These are phyloP conservation scores for Casaregolazyma suthepensis DNA, from an alignment of 1,139 yeast species.

Conservation along the genomic window DNA sequence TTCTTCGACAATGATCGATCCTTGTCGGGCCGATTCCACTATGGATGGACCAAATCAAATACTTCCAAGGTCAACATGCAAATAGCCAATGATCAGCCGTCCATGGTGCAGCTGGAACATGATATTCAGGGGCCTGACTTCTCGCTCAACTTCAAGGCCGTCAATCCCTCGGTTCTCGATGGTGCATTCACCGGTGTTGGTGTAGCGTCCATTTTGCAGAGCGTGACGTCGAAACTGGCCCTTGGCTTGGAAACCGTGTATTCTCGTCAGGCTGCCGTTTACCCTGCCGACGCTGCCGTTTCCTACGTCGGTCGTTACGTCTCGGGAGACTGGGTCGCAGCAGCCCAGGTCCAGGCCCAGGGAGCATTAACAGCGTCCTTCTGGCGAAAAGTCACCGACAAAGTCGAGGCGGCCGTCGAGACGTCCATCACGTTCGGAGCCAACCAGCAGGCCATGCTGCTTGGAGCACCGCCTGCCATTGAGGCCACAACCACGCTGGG, in stretches of 20 bases:
- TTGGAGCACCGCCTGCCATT: slow-evolving; percentile 75
- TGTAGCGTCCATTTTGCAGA: slow-evolving; percentile 85
- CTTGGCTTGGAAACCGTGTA: slow-evolving; percentile 92
- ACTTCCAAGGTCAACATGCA: slow-evolving; percentile 85
- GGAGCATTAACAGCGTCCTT: slow-evolving; percentile 85
- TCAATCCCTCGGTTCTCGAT: slow-evolving; percentile 76
- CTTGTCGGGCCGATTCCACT: slow-evolving; percentile 83
- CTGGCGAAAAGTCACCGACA: slow-evolving; percentile 89
- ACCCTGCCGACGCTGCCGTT: slow-evolving; percentile 90
- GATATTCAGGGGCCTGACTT: slow-evolving; percentile 88
- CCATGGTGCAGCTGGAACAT: slow-evolving; percentile 95
- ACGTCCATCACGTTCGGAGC: slow-evolving; percentile 77
- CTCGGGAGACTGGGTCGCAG: slow-evolving; percentile 83
- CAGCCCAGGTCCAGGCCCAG: slow-evolving; percentile 91
- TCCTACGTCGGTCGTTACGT: slow-evolving; percentile 89
- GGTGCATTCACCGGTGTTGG: slow-evolving; percentile 86
- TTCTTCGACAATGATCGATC: slow-evolving; percentile 82
- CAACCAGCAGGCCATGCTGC: slow-evolving; percentile 50
- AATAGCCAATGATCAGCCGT: slow-evolving; percentile 82
- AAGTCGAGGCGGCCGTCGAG: slow-evolving; percentile 96
- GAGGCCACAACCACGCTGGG: slow-evolving; percentile 94
- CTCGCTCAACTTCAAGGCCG: slow-evolving; percentile 80
- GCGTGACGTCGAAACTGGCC: slow-evolving; percentile 75
- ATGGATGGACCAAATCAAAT: slow-evolving; percentile 80
- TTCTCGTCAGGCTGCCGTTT: slow-evolving; percentile 64